Conservation (phyloP, 169 alveolate genomes). For the Cryptosporidium tyzzeri region DNA sequence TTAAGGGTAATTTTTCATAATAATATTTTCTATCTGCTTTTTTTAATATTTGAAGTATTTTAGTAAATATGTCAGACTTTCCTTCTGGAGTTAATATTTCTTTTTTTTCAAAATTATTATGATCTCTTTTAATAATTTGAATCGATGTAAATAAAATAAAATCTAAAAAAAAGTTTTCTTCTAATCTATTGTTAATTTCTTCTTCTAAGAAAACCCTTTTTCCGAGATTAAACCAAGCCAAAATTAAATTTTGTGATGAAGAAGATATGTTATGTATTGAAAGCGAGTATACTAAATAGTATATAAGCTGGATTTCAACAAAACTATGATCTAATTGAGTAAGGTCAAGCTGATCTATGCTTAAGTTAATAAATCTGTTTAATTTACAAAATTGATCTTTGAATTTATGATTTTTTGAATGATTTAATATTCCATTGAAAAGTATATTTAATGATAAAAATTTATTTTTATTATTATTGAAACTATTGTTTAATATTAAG, state of each 20-base stretch:
- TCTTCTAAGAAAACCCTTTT: neutral
- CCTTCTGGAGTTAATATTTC: slow-evolving; percentile 3
- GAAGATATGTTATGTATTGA: slow-evolving; percentile 15
- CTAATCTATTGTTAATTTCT: too few species aligned
- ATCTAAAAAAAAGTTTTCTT: slow-evolving; percentile 5
- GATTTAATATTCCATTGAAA: slow-evolving; percentile 24
- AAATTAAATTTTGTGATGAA: slow-evolving; percentile 38
- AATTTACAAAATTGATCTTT: neutral
- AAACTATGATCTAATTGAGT: neutral
- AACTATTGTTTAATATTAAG: slow-evolving; percentile 9
- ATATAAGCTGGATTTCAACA: slow-evolving; percentile 17
- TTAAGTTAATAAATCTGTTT: neutral
- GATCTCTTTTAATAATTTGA: slow-evolving; percentile 10
- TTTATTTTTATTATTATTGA: slow-evolving; percentile 6
- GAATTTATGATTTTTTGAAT: neutral
- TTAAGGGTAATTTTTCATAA: slow-evolving; percentile 6
- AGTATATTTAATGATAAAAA: slow-evolving; percentile 17
- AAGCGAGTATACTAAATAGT: slow-evolving; percentile 19
- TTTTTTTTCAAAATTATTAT: neutral
- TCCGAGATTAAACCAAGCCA: slow-evolving; percentile 41
- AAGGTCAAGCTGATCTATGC: neutral
- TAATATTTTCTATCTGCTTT: slow-evolving; percentile 15
- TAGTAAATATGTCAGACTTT: neutral
- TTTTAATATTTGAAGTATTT: slow-evolving; percentile 13
- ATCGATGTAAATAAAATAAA: slow-evolving; percentile 28